A percentile compares a stretch with the other conserved stretches of the same genome.
Conservation (phyloP, 1,284 basidiomycete genomes). For the Agaricales sp. region DNA sequence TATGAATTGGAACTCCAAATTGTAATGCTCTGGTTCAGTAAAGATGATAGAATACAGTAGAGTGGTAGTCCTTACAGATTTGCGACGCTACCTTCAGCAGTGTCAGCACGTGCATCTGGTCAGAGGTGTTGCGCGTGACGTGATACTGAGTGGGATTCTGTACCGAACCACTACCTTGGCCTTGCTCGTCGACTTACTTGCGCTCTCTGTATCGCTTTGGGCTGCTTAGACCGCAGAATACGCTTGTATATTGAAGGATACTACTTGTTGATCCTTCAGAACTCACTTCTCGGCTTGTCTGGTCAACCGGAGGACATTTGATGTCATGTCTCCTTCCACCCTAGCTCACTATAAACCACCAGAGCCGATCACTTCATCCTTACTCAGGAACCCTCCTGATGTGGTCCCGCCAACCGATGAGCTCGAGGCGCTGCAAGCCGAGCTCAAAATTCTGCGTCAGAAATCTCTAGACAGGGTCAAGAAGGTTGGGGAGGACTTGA, state of each 20-base stretch:
- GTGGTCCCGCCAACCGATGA: constrained; percentile 62
- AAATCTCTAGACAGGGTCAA: constrained; percentile 47
- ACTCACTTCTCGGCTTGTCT: not conserved
- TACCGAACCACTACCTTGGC: not conserved
- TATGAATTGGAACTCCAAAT: not conserved
- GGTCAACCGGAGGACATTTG: not conserved
- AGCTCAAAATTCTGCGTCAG: constrained; percentile 45
- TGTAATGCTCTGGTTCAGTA: not conserved
- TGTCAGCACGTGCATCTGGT: not conserved
- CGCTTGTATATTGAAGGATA: not conserved
- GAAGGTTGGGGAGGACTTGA: constrained; percentile 62
- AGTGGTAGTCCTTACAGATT: not conserved
- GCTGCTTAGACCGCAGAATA: not conserved
- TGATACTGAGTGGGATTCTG: not conserved
- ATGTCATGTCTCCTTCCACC: constrained; percentile 22
- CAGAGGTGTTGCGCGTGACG: not conserved
- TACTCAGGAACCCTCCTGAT: constrained; percentile 53
- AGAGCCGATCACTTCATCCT: constrained; percentile 36
- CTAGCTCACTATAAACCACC: constrained; percentile 35
- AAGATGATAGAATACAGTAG: not conserved
- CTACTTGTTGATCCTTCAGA: not conserved
- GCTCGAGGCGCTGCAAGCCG: constrained; percentile 51
- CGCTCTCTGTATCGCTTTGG: not conserved
- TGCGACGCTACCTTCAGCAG: not conserved
- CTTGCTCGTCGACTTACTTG: not conserved